Evolutionary conservation across 495 filamentous ascomycete genomes (phyloP), one percentile per base, ranked within the genome.

Genomic region (Cenococcum geophilum): DNA sequence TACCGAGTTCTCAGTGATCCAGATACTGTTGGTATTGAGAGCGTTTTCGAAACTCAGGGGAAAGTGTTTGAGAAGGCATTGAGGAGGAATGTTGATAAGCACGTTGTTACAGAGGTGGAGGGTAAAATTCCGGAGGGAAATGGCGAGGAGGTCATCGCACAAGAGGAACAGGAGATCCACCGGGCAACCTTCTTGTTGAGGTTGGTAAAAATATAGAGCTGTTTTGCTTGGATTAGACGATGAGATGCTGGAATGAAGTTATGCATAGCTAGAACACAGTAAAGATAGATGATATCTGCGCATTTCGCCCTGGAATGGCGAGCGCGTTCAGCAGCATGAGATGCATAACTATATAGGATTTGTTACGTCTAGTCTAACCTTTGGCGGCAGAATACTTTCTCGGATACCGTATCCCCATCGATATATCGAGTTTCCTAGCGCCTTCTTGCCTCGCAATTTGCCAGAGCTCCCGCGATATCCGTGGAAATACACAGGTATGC

Each of bases 141-240:
- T 55, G 76, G 80, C 54, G 83, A 83, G 43, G 79, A 76, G 20
- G 75, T 91, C 53, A 90, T 96, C 65, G 77, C 83, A 57, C 82
- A 95, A 71, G 92, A 96, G 72, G 87, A 95, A 73, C 86, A 92
- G 65, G 91, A 96, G 76, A 83, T 96, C 54, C 88, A 90, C 68
- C 89, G 88, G 68, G 89, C 90, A 0, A 90, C 84, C 8, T 91
- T 96, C 76, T 76, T 93, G 77, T 72, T 97, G 73, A 84, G 90
- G 66, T 71, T 97, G 63, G 73, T 95, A 58, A 91, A 85, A 76
- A 75, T 96, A 58, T 92, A 79, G 73, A 74, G 45, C n/a, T 54
- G 56, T 37, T 50, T 50, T 49, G 18, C 22, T 53, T 20, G 23
- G 1, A 49, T 18, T 9, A 18, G 8, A 49, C 8, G 54, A 18